Evolutionary conservation across 164 flowering plant genomes (phyloP).

Genomic region (Magnolia officinalis): DNA sequence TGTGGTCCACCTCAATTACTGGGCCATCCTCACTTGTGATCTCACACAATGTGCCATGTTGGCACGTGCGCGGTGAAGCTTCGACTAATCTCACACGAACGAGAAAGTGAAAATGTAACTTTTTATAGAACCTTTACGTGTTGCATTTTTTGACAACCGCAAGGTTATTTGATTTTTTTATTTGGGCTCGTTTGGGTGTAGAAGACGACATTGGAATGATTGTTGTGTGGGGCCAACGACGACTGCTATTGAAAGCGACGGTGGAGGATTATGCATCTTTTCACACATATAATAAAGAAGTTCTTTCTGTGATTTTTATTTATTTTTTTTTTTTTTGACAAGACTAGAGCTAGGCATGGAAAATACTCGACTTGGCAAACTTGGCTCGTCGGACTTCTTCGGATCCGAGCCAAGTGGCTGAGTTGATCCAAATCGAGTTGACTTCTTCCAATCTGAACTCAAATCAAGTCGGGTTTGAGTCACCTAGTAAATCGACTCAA

Average conservation of each 20-base stretch:
- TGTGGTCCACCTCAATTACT: too few relatives aligned
- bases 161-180: not conserved
- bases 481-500: too few relatives aligned
- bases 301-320: not conserved
- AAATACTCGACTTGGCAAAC: not conserved
- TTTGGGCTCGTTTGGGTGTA: not conserved
- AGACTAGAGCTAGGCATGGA: not conserved
- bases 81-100: not conserved
- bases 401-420: too few relatives aligned
- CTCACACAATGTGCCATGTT: too few relatives aligned
- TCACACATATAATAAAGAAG: not conserved
- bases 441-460: too few relatives aligned
- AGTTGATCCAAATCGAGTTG: too few relatives aligned
- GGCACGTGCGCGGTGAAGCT: not conserved
- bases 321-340: not conserved
- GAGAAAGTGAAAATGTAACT: not conserved
- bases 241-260: not conserved
- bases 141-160: not conserved
- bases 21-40: too few relatives aligned
- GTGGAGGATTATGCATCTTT: not conserved
- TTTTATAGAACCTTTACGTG: not conserved
- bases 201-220: constrained; percentile 3
- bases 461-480: not conserved
- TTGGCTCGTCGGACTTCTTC: too few relatives aligned
- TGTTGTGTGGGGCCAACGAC: not conserved